Percentiles rank a stretch among this genome's conserved stretches.
These are phyloP conservation scores for Cordyceps militaris DNA, from an alignment of 2,329 filamentous ascomycete species.

Conservation along the genomic window DNA sequence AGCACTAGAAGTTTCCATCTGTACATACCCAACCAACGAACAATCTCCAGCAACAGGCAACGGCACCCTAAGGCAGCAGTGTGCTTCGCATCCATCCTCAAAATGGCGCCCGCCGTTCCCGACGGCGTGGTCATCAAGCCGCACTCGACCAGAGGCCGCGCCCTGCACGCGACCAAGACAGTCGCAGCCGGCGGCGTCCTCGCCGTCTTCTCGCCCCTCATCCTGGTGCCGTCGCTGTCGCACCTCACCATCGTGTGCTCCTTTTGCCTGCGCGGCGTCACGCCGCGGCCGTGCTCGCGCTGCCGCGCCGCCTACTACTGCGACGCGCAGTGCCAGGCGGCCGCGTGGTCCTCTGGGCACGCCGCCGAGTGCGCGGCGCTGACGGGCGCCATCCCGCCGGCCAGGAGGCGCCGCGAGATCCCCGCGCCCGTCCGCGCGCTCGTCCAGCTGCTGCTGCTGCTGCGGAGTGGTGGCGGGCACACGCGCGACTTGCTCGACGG, in stretches of 20 bases:
- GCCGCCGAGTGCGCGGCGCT: slow-evolving; percentile 47
- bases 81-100: too few species aligned
- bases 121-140: background rate
- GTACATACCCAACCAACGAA: background rate
- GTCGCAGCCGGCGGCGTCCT: slow-evolving; percentile 41
- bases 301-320: slow-evolving; percentile 52
- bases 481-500: too few species aligned
- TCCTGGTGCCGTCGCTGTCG: slow-evolving; percentile 41
- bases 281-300: slow-evolving; percentile 39
- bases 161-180: slow-evolving; percentile 35
- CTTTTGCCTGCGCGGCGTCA: slow-evolving; percentile 36
- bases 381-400: slow-evolving; percentile 19
- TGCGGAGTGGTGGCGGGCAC: slow-evolving; percentile 21
- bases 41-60: background rate
- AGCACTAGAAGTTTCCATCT: slow-evolving; percentile 9
- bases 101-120: background rate
- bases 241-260: slow-evolving; percentile 39
- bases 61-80: background rate
- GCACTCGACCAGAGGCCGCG: slow-evolving; percentile 33
- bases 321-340: slow-evolving; percentile 43
- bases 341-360: slow-evolving; percentile 47
- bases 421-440: slow-evolving; percentile 51
- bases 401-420: slow-evolving; percentile 25
- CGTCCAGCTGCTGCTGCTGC: slow-evolving; percentile 41
- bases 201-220: slow-evolving; percentile 34